Conservation (phyloP, 768 basidiomycete genomes). For the Tubosaeta sp. region DNA sequence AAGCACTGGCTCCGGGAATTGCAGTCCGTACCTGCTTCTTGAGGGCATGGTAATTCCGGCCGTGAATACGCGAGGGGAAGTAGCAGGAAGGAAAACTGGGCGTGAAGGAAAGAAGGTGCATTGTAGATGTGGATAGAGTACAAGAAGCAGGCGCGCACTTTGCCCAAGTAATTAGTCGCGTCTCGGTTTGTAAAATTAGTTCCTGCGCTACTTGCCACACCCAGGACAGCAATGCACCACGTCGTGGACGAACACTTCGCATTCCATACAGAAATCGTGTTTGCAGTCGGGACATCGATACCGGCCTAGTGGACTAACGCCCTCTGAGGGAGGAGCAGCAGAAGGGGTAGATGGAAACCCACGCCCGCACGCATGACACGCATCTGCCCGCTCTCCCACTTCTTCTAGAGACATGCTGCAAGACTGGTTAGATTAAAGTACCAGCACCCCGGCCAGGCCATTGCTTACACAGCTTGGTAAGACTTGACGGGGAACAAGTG, state of each 20-base stretch:
- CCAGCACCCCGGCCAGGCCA: not conserved
- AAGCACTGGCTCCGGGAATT: slow-evolving; percentile 9
- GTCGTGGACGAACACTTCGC: slow-evolving; percentile 95
- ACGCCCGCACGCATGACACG: slow-evolving; percentile 79
- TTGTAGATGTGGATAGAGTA: not conserved
- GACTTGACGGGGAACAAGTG: slow-evolving; percentile 93
- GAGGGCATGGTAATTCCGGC: slow-evolving; percentile 44
- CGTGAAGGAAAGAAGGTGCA: slow-evolving; percentile 32
- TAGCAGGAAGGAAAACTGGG: slow-evolving; percentile 50
- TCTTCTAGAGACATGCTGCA: slow-evolving; percentile 40
- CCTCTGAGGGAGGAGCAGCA: slow-evolving; percentile 44
- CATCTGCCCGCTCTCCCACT: slow-evolving; percentile 28
- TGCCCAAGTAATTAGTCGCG: not conserved
- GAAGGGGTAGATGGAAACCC: slow-evolving; percentile 52
- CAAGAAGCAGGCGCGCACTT: not conserved
- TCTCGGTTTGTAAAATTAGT: not conserved
- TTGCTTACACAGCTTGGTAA: slow-evolving; percentile 74
- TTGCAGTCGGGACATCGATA: slow-evolving; percentile 87
- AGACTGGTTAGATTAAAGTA: slow-evolving; percentile 1
- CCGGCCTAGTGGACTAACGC: slow-evolving; percentile 78
- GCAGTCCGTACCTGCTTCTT: slow-evolving; percentile 73
- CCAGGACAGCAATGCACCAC: slow-evolving; percentile 94
- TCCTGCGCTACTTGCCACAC: slow-evolving; percentile 50
- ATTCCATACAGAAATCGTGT: slow-evolving; percentile 90
- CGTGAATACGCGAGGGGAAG: slow-evolving; percentile 37